Evolutionary conservation across 2,329 filamentous ascomycete genomes (phyloP), one percentile per base, ranked within the genome.

Genomic region (Epichloe aotearoae): DNA sequence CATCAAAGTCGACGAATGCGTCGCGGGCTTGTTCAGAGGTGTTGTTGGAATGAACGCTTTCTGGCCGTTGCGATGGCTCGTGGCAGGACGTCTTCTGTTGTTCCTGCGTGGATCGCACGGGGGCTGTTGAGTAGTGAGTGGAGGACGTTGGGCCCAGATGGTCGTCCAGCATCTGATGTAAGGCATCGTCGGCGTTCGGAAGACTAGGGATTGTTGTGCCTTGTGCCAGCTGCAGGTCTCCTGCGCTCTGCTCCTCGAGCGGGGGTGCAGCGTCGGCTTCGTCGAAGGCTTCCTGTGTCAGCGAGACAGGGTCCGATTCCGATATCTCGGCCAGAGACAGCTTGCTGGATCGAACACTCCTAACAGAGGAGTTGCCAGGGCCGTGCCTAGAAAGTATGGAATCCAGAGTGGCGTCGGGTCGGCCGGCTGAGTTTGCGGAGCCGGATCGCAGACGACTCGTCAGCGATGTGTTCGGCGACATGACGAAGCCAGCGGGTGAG

Each of bases 1-100:
- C 87, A 62, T 93, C 87, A 61, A 93, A 93, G 62, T 90, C 86
- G 41, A 80, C 77, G 69, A 91, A 93, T 3, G 86, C 77, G 39
- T 75, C 73, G 68, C 80, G 71, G 17, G 79, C 79, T 61, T 86
- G 80, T 34, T 84, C 80, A 52, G 74, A 82, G 2, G 84, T 86
- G 50, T 77, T 76, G 44, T 68, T 70, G 3, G 80, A 83, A 11
- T 70, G 75, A 10, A 76, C 70, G 3, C 78, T 79, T 10, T 59
- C 58, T 0, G 67, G 64, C 15, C 66, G 60, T 44, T 58, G 52
- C 12, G 59, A 51, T 5, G 58, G 53, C 2, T 53, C 43, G 5
- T 50, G 19, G 38, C 36, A 19, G 23, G 34, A 19, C 7, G 37
- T n/a, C 30, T n/a, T n/a, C 23, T 26, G 23, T 17, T 30, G 19